These are phyloP conservation scores for Diaporthe citri DNA, from an alignment of 2,329 filamentous ascomycete species.

Conservation along the genomic window DNA sequence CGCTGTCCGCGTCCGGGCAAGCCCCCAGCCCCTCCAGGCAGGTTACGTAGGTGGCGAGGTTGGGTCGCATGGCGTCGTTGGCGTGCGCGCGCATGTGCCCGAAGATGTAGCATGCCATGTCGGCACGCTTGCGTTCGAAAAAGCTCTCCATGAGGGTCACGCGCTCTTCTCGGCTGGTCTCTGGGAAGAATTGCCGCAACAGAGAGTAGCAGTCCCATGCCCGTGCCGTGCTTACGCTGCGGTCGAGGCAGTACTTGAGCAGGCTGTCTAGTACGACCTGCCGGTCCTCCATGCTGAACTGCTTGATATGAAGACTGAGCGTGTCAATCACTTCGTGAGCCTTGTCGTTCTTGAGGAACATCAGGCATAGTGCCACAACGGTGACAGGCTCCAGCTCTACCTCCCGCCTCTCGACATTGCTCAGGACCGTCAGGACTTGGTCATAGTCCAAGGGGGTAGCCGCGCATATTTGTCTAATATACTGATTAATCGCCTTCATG, in stretches of 20 bases:
- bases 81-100: slow-evolving; percentile 91
- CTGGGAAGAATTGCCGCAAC: slow-evolving; percentile 74
- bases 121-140: slow-evolving; percentile 80
- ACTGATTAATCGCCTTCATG: slow-evolving; percentile 75
- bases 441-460: slow-evolving; percentile 74
- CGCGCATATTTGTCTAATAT: slow-evolving; percentile 77
- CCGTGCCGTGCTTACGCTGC: slow-evolving; percentile 70
- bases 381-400: slow-evolving; percentile 80
- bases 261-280: slow-evolving; percentile 75
- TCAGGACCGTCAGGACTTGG: slow-evolving; percentile 78
- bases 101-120: slow-evolving; percentile 90
- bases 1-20: slow-evolving; percentile 70
- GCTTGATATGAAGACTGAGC: slow-evolving; percentile 79
- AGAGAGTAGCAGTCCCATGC: slow-evolving; percentile 76
- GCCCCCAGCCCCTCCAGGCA: slow-evolving; percentile 82
- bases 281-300: slow-evolving; percentile 79
- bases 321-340: slow-evolving; percentile 84
- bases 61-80: slow-evolving; percentile 73
- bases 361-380: slow-evolving; percentile 77
- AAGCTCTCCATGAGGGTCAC: slow-evolving; percentile 84
- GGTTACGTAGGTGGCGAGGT: slow-evolving; percentile 78
- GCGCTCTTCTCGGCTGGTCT: slow-evolving; percentile 74
- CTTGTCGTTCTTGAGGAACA: slow-evolving; percentile 82
- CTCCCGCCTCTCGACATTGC: slow-evolving; percentile 78
- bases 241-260: slow-evolving; percentile 75